Conservation (phyloP, 208 protist genomes). For the Trypanosoma brucei region DNA sequence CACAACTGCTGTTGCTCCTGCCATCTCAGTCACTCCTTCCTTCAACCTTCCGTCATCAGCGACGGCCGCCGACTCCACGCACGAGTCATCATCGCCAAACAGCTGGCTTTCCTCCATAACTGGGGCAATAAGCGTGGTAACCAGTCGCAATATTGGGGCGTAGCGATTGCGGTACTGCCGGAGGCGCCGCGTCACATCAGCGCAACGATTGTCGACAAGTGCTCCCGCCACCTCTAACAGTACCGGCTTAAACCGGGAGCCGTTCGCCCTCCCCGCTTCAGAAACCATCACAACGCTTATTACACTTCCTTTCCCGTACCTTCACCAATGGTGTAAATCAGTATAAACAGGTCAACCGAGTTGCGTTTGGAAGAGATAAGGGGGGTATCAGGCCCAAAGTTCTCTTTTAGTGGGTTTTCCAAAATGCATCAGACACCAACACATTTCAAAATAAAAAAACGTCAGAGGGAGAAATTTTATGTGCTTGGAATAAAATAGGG, state of each 20-base stretch:
- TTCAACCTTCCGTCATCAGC: not conserved
- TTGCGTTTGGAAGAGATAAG: too few relatives aligned
- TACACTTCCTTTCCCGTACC: too few relatives aligned
- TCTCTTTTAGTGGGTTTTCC: too few relatives aligned
- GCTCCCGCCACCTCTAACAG: conserved; percentile 50
- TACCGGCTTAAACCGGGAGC: conserved; percentile 16
- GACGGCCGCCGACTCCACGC: not conserved
- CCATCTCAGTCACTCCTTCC: not conserved
- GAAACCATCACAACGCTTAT: not conserved
- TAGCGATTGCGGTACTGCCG: conserved; percentile 67
- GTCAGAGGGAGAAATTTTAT: too few relatives aligned
- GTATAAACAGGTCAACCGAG: too few relatives aligned
- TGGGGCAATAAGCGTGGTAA: conserved; percentile 39
- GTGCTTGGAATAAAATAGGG: too few relatives aligned
- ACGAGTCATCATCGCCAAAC: conserved; percentile 24
- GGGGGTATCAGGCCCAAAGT: too few relatives aligned
- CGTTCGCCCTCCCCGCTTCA: not conserved
- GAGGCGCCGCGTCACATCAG: conserved; percentile 31
- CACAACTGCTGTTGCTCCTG: not conserved
- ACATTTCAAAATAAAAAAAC: too few relatives aligned
- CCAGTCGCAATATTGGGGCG: conserved; percentile 46
- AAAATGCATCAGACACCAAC: too few relatives aligned
- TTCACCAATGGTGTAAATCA: too few relatives aligned
- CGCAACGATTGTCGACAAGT: conserved; percentile 36
- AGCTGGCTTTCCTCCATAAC: conserved; percentile 31